Evolutionary conservation across 2,329 filamentous ascomycete species (phyloP).

Genomic region (Aureobasidium sp.): DNA sequence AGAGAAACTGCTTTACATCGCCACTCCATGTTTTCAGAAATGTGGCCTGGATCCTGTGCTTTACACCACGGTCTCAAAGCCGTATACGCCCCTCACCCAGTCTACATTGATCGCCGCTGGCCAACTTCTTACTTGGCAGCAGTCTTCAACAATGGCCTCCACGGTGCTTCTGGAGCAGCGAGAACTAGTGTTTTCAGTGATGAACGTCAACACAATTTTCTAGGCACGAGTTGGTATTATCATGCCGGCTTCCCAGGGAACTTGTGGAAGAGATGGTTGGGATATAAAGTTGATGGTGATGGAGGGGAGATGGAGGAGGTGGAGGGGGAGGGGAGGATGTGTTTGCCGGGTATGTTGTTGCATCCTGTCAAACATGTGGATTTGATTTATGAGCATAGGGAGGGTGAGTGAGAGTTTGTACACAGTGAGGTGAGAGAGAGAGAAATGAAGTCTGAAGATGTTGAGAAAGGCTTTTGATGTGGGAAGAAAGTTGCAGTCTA

Average conservation of each 20-base stretch:
- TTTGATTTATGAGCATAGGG: conserved; percentile 47
- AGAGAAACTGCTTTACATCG: conserved; percentile 74
- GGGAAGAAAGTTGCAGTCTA: too few relatives aligned
- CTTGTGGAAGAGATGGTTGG: conserved; percentile 63
- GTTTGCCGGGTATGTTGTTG: conserved; percentile 51
- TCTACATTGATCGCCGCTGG: conserved; percentile 64
- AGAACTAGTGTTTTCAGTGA: conserved; percentile 56
- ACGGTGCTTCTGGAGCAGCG: conserved; percentile 55
- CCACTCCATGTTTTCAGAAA: conserved; percentile 81
- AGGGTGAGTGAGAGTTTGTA: conserved; percentile 23
- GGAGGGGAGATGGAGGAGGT: conserved; percentile 51
- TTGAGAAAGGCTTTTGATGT: too few relatives aligned
- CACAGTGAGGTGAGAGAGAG: too few relatives aligned
- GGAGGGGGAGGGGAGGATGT: conserved; percentile 54
- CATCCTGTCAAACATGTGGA: conserved; percentile 59
- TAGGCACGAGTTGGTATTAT: conserved; percentile 61
- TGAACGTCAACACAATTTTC: conserved; percentile 59
- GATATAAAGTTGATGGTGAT: conserved; percentile 58
- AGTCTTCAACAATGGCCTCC: conserved; percentile 62
- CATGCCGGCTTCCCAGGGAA: conserved; percentile 59
- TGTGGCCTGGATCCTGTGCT: conserved; percentile 77
- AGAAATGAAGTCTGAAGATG: too few relatives aligned
- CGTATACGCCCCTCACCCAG: conserved; percentile 68
- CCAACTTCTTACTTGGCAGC: conserved; percentile 59
- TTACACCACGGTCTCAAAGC: conserved; percentile 83